phyloP scores from a whole-genome alignment of 352 stramenopile species.

The Achlya hypogyna region DNA sequence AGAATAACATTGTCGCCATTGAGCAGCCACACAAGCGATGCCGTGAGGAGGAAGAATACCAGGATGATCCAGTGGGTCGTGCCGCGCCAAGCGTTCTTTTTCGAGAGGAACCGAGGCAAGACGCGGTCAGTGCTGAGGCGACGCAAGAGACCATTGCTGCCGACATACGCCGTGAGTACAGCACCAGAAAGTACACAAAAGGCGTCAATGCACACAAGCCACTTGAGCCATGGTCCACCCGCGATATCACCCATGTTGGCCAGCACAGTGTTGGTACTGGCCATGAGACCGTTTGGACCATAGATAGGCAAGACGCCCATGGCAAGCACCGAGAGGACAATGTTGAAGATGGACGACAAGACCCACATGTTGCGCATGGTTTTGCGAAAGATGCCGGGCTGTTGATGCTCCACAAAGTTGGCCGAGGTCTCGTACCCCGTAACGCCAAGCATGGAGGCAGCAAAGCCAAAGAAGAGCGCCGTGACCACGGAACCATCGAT shows the following conservation, averaged over 20 bases:
- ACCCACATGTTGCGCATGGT: conserved; percentile 71
- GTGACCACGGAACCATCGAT: conserved; percentile 36
- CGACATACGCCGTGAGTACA: conserved; percentile 84
- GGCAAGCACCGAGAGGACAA: conserved; percentile 69
- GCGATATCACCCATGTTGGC: conserved; percentile 53
- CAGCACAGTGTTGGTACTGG: conserved; percentile 57
- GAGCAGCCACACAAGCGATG: conserved; percentile 64
- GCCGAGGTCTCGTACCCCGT: conserved; percentile 85
- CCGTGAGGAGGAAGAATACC: conserved; percentile 59
- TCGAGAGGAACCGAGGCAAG: conserved; percentile 45
- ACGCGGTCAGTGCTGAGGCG: conserved; percentile 72
- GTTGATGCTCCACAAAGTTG: conserved; percentile 87
- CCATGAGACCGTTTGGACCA: conserved; percentile 46
- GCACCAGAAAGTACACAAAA: conserved; percentile 83
- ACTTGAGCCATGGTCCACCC: conserved; percentile 31
- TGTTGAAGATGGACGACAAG: conserved; percentile 81
- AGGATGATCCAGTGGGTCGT: conserved; percentile 81
- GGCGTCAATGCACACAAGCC: conserved; percentile 58
- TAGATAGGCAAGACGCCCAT: conserved; percentile 71
- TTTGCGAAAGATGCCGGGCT: conserved; percentile 70
- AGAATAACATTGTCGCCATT: conserved; percentile 74
- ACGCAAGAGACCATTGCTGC: conserved; percentile 72
- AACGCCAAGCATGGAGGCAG: conserved; percentile 81
- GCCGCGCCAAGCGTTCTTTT: conserved; percentile 51
- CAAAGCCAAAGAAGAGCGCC: conserved; percentile 68